These are phyloP conservation scores for Lonicera japonica DNA, from an alignment of 129 eudicot species.

Conservation along the genomic window DNA sequence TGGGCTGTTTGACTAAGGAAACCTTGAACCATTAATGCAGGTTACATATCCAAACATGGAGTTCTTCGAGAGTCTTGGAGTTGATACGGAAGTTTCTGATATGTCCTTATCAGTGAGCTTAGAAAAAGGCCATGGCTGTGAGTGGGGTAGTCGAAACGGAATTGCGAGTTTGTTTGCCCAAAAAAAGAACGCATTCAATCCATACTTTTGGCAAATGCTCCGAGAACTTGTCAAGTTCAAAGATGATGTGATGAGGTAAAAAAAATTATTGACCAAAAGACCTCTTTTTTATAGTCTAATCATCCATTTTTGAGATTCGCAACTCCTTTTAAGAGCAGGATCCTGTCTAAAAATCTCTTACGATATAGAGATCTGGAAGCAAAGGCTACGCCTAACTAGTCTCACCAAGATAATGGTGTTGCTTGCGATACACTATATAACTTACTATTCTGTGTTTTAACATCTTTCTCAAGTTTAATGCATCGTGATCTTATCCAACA, in stretches of 20 bases:
- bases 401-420: no score
- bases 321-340: no score
- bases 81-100: slow-evolving; percentile 86
- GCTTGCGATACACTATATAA: no score
- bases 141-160: slow-evolving; percentile 93
- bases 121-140: slow-evolving; percentile 69
- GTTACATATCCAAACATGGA: slow-evolving; percentile 97
- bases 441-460: no score
- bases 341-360: no score
- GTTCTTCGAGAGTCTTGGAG: slow-evolving; percentile 82
- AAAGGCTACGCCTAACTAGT: no score
- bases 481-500: no score
- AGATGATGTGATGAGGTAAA: slow-evolving; percentile 63
- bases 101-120: slow-evolving; percentile 92
- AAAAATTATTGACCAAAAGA: not conserved
- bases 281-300: not conserved
- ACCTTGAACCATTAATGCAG: slow-evolving; percentile 27
- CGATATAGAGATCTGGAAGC: no score
- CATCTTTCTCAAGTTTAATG: no score
- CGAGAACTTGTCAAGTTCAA: slow-evolving; percentile 75
- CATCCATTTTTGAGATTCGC: not conserved
- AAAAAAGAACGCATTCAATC: slow-evolving; percentile 63
- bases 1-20: not conserved
- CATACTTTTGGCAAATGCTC: slow-evolving; percentile 86
- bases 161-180: slow-evolving; percentile 76